A percentile compares a stretch with the other conserved stretches of the same genome.
These are phyloP conservation scores for Microcyclosporella mali DNA, from an alignment of 2,329 filamentous ascomycete genomes.

Conservation along the genomic window DNA sequence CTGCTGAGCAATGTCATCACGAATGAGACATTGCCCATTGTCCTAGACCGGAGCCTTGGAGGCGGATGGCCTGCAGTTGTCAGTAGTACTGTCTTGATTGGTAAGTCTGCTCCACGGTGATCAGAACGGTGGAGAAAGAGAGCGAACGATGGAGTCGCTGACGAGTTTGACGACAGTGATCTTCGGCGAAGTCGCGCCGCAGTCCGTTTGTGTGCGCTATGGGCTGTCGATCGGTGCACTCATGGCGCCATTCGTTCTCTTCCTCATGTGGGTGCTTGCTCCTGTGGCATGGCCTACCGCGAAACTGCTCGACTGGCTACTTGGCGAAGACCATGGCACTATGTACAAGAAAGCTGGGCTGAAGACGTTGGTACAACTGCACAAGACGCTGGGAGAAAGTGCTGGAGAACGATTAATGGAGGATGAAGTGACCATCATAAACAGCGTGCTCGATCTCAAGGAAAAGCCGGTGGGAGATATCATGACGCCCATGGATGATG, in stretches of 20 bases:
- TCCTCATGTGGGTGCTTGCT: constrained; percentile 85
- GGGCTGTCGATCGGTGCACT: constrained; percentile 90
- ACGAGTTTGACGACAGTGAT: constrained; percentile 59
- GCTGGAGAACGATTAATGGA: constrained; percentile 83
- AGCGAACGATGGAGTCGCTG: not conserved
- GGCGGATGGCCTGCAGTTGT: constrained; percentile 92
- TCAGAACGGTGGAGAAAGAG: not conserved
- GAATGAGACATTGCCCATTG: constrained; percentile 92
- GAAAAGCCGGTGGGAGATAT: constrained; percentile 91
- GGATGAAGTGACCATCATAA: constrained; percentile 98
- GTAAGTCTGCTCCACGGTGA: constrained; percentile 53
- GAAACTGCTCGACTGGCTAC: constrained; percentile 85
- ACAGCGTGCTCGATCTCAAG: constrained; percentile 90
- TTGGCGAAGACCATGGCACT: constrained; percentile 92
- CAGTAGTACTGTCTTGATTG: constrained; percentile 87
- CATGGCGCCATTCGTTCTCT: constrained; percentile 81
- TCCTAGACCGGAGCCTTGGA: constrained; percentile 86
- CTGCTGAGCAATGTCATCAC: constrained; percentile 95
- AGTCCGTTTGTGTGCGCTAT: constrained; percentile 93
- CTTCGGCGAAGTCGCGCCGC: constrained; percentile 92
- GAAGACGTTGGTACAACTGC: constrained; percentile 91
- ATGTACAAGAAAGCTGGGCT: constrained; percentile 97
- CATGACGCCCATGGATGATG: constrained; percentile 98
- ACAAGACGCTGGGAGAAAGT: constrained; percentile 81
- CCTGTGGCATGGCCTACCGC: constrained; percentile 92